Base-by-base conservation (phyloP, 2,329 filamentous ascomycete species). In the Dactylellina drechsleri region DNA sequence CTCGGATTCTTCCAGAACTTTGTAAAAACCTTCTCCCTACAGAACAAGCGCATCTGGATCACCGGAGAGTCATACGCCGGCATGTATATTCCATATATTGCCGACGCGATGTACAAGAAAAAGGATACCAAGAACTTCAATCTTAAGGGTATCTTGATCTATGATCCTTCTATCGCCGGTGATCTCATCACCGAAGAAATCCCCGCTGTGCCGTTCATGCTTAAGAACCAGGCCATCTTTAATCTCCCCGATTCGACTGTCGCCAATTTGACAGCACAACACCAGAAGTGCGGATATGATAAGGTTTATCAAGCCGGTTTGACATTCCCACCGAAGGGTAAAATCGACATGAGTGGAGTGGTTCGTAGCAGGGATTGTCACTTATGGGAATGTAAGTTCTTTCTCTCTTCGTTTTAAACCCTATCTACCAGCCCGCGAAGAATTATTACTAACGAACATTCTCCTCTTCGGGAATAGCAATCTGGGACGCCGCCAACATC, bases 1-100 rank as follows among this genome's bases (percentile, higher is more conserved):
- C 84, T 90, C 16, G 90, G 90, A 58, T 94, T 92, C 82, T 93
- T 88, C 85, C 89, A 90, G 83, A 92, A 92, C 82, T 93, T 92
- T 78, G 83, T 92, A 68, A 84, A 91, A 41, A 88, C 88, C 0
- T 93, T 92, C 77, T 20, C 82, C n/a, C 83, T 92, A 79, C 85
- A 90, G 16, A 85, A 86, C 13, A 87, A 86, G 78, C 91, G 90
- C 77, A 85, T 92, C 6, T 94, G 90, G 81, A 86, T 95, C 68
- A 85, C 90, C 0, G 92, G 90, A 6, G 91, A 92, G 81, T 89
- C 86, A 0, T 92, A 91, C 78, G 90, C 87, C 0, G 90, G 91
- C 6, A 66, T 47, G 53, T 78, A 77, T 28, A 66, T 77, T 20
- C 71, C 77, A 12, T 78, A 78, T 56, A 77, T 95, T 85, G 83